Conservation (phyloP, 441 rosid genomes). For the Macaranga tanarius region DNA sequence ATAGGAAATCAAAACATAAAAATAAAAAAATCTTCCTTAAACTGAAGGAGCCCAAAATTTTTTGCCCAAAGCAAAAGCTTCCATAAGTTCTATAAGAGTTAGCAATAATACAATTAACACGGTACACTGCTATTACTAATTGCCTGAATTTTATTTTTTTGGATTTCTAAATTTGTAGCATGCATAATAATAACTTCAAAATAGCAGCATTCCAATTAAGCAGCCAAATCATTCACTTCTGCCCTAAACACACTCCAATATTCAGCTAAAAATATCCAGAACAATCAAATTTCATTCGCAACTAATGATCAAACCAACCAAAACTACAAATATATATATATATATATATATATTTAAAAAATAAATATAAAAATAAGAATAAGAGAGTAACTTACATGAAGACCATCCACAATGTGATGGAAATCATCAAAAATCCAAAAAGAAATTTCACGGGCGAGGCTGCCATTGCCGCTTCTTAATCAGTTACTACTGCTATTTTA, state of each 20-base stretch:
- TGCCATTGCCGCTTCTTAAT: slow-evolving; percentile 48
- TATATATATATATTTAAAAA: too few relatives aligned
- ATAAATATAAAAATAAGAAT: background rate
- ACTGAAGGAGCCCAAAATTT: background rate
- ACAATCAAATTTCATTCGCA: slow-evolving; percentile 2
- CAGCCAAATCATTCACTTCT: too few relatives aligned
- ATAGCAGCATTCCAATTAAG: too few relatives aligned
- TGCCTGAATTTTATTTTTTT: too few relatives aligned
- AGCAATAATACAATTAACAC: too few relatives aligned
- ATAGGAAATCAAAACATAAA: background rate
- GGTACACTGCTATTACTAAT: too few relatives aligned
- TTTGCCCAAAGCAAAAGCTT: background rate
- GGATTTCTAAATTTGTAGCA: too few relatives aligned
- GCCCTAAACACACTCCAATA: too few relatives aligned
- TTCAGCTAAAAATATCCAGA: too few relatives aligned
- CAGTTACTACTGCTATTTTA: background rate
- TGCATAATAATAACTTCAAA: too few relatives aligned
- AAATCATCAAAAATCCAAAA: slow-evolving; percentile 76
- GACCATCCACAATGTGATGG: slow-evolving; percentile 79
- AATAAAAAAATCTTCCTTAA: background rate
- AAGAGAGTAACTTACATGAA: slow-evolving; percentile 64
- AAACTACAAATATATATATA: too few relatives aligned
- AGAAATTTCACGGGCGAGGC: slow-evolving; percentile 94
- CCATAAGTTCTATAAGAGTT: background rate
- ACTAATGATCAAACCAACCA: slow-evolving; percentile 12